Percentiles rank a stretch among this genome's conserved stretches.
Evolutionary conservation across 495 filamentous ascomycete species (phyloP).

Genomic region (Lindgomyces ingoldianus): DNA sequence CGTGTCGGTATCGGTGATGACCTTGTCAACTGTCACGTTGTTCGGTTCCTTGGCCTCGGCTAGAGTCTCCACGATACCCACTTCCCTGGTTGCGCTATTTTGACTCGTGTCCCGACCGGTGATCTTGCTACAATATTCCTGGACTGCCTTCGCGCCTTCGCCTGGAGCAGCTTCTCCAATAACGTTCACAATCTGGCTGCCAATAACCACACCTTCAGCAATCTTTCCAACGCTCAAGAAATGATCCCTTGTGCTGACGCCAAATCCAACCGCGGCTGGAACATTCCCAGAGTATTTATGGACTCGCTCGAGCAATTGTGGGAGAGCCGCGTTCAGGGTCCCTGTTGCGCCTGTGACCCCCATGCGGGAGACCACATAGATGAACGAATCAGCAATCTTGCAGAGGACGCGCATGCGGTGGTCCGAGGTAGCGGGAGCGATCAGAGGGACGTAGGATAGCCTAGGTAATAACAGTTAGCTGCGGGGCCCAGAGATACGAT

Average conservation of each 20-base stretch:
- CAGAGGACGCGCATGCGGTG: constrained; percentile 91
- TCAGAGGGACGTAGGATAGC: constrained; percentile 91
- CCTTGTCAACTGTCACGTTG: constrained; percentile 59
- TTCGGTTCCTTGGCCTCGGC: constrained; percentile 55
- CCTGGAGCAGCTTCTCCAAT: constrained; percentile 70
- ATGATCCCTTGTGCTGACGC: constrained; percentile 92
- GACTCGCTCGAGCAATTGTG: constrained; percentile 78
- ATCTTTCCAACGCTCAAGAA: constrained; percentile 80
- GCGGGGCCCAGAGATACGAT: neutral
- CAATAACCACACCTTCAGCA: constrained; percentile 96
- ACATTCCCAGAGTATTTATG: constrained; percentile 88
- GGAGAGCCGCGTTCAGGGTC: constrained; percentile 73
- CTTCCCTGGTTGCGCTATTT: constrained; percentile 51
- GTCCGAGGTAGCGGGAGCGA: constrained; percentile 92
- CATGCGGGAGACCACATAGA: constrained; percentile 98
- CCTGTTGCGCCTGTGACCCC: constrained; percentile 92
- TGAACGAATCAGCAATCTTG: constrained; percentile 96
- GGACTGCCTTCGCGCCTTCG: constrained; percentile 69
- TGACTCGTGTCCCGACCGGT: constrained; percentile 52
- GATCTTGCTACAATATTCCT: constrained; percentile 83
- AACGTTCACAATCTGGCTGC: constrained; percentile 85
- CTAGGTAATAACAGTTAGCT: constrained; percentile 43
- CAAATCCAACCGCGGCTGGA: constrained; percentile 90
- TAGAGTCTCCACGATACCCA: constrained; percentile 66
- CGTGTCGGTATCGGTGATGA: constrained; percentile 63